These are phyloP conservation scores for Picocystis sp. DNA, from an alignment of 163 green algal genomes.

Conservation along the genomic window DNA sequence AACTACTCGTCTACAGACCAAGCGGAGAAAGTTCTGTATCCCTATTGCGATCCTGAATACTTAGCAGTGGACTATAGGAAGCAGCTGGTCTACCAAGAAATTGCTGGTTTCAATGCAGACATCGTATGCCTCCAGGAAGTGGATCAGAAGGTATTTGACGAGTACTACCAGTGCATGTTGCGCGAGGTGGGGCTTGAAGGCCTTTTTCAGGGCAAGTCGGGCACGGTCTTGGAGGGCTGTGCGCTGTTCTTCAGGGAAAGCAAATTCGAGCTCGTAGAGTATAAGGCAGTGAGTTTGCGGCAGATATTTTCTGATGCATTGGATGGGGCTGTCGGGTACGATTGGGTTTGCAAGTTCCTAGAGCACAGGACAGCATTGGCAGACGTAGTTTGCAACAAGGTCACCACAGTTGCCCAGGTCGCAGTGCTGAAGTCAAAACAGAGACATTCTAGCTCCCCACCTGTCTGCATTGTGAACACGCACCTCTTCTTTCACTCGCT, in stretches of 20 bases:
- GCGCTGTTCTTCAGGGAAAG: constrained; percentile 54
- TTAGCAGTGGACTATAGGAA: constrained; percentile 71
- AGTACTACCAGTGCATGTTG: constrained; percentile 25
- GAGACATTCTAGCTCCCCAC: constrained; percentile 1
- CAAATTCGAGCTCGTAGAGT: constrained; percentile 26
- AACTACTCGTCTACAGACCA: constrained; percentile 59
- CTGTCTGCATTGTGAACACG: constrained; percentile 63
- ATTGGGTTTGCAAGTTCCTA: too few species aligned
- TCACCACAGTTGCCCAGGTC: constrained; percentile 65
- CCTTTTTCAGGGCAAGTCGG: constrained; percentile 68
- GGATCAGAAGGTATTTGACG: constrained; percentile 51
- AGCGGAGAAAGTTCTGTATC: constrained; percentile 58
- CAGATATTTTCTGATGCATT: too few species aligned
- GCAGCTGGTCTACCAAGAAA: constrained; percentile 56
- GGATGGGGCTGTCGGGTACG: too few species aligned
- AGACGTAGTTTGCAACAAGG: constrained; percentile 19
- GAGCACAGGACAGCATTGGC: too few species aligned
- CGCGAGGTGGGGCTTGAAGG: constrained; percentile 33
- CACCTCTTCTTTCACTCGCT: constrained; percentile 82
- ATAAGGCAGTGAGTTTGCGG: too few species aligned
- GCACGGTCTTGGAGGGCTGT: constrained; percentile 55
- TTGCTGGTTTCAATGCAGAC: constrained; percentile 64
- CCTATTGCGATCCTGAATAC: constrained; percentile 66
- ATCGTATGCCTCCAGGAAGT: constrained; percentile 87
- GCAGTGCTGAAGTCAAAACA: constrained; percentile 17